These are phyloP conservation scores for Akanthomyces muscarius DNA, from an alignment of 2,329 filamentous ascomycete species.

Conservation along the genomic window DNA sequence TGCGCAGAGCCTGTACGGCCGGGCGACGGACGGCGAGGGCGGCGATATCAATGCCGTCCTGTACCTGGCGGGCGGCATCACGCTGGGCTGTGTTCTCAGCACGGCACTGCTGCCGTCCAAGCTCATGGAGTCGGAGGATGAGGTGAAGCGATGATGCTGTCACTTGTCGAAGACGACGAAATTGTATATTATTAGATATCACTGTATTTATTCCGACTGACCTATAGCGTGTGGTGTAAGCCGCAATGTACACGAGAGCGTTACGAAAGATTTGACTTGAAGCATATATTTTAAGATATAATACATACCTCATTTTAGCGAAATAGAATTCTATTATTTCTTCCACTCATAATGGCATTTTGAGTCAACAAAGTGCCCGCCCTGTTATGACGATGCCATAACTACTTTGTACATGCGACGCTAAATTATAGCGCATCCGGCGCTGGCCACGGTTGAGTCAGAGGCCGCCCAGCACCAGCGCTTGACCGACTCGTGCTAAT, in stretches of 20 bases:
- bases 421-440: background rate
- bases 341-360: too few relatives aligned
- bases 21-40: slow-evolving; percentile 25
- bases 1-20: slow-evolving; percentile 41
- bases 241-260: background rate
- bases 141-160: slow-evolving; percentile 14
- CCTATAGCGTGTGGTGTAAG: background rate
- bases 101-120: slow-evolving; percentile 45
- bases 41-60: slow-evolving; percentile 46
- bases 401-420: background rate
- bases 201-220: background rate
- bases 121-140: slow-evolving; percentile 33
- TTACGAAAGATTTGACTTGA: background rate
- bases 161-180: background rate
- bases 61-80: slow-evolving; percentile 53
- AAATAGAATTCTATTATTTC: too few relatives aligned
- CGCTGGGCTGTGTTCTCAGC: slow-evolving; percentile 47
- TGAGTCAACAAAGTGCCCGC: too few relatives aligned
- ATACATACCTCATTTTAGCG: too few relatives aligned
- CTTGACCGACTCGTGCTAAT: background rate
- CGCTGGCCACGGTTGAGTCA: background rate
- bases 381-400: too few relatives aligned
- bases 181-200: background rate
- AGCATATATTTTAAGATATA: background rate
- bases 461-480: background rate